Base-by-base conservation (phyloP, 192 early-diverging fungal species). In the Borealophlyctis nickersoniae region DNA sequence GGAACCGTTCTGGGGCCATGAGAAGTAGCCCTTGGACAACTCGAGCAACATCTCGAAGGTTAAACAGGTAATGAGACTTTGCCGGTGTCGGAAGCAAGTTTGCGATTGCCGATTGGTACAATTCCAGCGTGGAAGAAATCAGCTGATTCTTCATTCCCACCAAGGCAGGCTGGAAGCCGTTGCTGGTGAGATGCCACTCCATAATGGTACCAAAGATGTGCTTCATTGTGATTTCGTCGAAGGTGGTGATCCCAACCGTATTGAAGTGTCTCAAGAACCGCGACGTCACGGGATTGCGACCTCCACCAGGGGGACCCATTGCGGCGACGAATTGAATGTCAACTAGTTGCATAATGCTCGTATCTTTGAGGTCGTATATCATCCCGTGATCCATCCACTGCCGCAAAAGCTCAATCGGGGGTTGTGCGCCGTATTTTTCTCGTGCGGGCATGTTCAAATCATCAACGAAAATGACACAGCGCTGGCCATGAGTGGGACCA, bases 371-470 rank as follows among this genome's bases (percentile, higher is more conserved):
- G 60, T 84, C 82, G 58, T 76, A 84, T 78, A 77, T 80, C 2
- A 48, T 34, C 3, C 65, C 63, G 45, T 77, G 77, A 56, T 83
- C 82, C 76, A 85, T 81, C 72, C 79, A 85, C 65, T 85, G 82
- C 33, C 82, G 73, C 23, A 85, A 65, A 3, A 85, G 65, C 68
- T 83, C 81, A 36, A 84, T 83, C 3, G 81, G 81, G 22, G 83
- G 83, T 53, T 85, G 83, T 2, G 83, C 81, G 23, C 83, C 81
- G 54, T 85, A 85, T 59, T 82, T 85, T 62, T 85, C 83, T 30
- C 77, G 57, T 3, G 80, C 80, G 4, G 83, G 83, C 83, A 85
- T 85, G 60, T 85, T 85, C 49, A 85, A 63, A 62, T 85, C 83
- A 57, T 85, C 83, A 26, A 85, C 83, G 70, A 85, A 85, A 27